Percentiles rank a stretch among this genome's conserved stretches.
Conservation (phyloP, 495 filamentous ascomycete species). For the Penicillium goetzii region DNA sequence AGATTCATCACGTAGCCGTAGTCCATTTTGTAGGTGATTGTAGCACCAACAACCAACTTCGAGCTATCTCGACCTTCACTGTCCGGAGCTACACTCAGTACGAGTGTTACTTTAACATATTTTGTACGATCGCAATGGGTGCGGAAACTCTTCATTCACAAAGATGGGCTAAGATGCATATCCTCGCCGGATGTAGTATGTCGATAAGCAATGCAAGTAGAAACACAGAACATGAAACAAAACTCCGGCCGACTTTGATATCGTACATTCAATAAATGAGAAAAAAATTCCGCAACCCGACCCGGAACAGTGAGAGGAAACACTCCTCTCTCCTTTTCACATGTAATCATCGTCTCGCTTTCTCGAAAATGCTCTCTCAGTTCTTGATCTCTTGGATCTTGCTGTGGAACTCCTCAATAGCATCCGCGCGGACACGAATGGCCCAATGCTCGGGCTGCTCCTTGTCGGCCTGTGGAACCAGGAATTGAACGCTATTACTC, state of each 20-base stretch:
- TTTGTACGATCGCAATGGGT: not conserved
- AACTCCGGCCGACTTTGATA: conserved; percentile 11
- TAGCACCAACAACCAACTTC: not conserved
- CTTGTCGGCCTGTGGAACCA: conserved; percentile 54
- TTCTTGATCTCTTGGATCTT: conserved; percentile 32
- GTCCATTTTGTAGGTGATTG: not conserved
- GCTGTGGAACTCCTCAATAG: conserved; percentile 46
- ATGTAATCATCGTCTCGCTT: conserved; percentile 7
- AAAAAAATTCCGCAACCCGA: not conserved
- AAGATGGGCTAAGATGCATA: not conserved
- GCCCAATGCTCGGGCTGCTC: conserved; percentile 62
- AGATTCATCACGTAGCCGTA: not conserved
- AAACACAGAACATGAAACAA: not conserved
- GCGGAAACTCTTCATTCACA: conserved; percentile 5
- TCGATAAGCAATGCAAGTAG: conserved; percentile 4
- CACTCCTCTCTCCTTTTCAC: not conserved
- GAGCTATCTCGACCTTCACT: not conserved
- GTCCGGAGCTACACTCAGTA: not conserved
- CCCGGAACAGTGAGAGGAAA: not conserved
- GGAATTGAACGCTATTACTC: conserved; percentile 60
- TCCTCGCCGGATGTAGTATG: conserved; percentile 7
- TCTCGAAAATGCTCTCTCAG: conserved; percentile 6
- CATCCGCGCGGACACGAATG: conserved; percentile 62
- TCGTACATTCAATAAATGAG: conserved; percentile 14
- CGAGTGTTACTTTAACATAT: not conserved